phyloP scores from a whole-genome alignment of 1,139 yeast genomes.

The Scheffersomyces cryptocercus region DNA sequence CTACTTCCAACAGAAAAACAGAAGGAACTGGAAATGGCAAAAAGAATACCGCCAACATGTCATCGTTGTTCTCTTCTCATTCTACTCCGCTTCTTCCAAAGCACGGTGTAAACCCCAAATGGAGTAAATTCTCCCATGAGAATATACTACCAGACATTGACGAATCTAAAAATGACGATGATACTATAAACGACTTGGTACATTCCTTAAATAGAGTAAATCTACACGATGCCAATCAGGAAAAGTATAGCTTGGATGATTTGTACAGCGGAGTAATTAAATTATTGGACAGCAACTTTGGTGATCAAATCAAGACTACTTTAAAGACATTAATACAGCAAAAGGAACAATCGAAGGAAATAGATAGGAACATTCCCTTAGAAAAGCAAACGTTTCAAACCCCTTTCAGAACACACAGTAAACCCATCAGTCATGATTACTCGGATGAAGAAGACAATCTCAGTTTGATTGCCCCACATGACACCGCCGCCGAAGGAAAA shows the following conservation, averaged over 20 bases:
- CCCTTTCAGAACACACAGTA: constrained; percentile 9
- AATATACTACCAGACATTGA: constrained; percentile 8
- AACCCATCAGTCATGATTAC: constrained; percentile 5
- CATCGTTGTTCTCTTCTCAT: constrained; percentile 25
- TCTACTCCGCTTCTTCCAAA: constrained; percentile 29
- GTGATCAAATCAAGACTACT: background rate
- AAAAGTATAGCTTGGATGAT: constrained; percentile 7
- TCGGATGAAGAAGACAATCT: constrained; percentile 8
- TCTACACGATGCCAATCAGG: background rate
- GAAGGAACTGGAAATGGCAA: no score
- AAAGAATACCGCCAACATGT: background rate
- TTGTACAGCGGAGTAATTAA: constrained; percentile 6
- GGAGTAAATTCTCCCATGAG: constrained; percentile 9
- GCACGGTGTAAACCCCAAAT: constrained; percentile 5
- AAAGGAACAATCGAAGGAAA: constrained; percentile 1
- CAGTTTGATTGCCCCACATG: constrained; percentile 8
- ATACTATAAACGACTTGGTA: constrained; percentile 14
- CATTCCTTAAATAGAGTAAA: background rate
- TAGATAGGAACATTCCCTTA: background rate
- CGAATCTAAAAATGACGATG: constrained; percentile 13
- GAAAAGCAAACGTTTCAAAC: constrained; percentile 7
- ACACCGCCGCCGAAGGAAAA: constrained; percentile 3
- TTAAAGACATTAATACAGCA: background rate
- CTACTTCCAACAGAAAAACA: no score
- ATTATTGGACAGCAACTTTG: constrained; percentile 1